Conservation (phyloP, 306 rosid genomes). For the Dryas alaskensis region DNA sequence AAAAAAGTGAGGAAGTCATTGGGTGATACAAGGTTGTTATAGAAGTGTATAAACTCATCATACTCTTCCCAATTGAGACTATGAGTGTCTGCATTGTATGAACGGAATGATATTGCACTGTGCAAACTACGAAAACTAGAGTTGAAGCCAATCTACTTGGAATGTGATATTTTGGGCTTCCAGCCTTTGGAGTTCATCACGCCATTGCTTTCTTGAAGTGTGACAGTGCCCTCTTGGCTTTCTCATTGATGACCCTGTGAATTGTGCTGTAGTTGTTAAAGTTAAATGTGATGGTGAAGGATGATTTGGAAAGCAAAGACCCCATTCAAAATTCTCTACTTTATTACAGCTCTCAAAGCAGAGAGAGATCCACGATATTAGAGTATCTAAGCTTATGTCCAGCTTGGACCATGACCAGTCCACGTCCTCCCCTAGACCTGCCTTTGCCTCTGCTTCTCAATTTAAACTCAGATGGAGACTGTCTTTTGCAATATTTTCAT, state of each 20-base stretch:
- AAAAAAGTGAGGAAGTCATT: background rate
- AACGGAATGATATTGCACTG: no score
- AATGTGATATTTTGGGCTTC: background rate
- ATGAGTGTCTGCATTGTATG: no score
- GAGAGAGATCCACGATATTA: conserved; percentile 29
- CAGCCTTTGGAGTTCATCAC: background rate
- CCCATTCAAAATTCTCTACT: conserved; percentile 30
- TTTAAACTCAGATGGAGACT: background rate
- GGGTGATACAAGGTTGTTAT: background rate
- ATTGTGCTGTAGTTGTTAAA: conserved; percentile 24
- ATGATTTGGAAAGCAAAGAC: conserved; percentile 39
- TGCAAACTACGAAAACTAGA: background rate
- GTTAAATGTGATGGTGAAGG: conserved; percentile 37
- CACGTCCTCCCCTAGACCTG: conserved; percentile 6
- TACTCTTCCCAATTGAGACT: background rate
- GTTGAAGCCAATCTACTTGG: background rate
- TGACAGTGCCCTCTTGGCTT: background rate
- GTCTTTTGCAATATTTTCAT: background rate
- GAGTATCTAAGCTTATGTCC: conserved; percentile 22
- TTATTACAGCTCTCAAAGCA: conserved; percentile 44
- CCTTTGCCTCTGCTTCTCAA: background rate
- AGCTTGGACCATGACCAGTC: conserved; percentile 38
- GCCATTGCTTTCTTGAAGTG: conserved; percentile 8
- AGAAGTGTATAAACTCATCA: background rate
- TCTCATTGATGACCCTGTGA: background rate